Conservation (phyloP, 495 filamentous ascomycete genomes). For the Podospora anserina region DNA sequence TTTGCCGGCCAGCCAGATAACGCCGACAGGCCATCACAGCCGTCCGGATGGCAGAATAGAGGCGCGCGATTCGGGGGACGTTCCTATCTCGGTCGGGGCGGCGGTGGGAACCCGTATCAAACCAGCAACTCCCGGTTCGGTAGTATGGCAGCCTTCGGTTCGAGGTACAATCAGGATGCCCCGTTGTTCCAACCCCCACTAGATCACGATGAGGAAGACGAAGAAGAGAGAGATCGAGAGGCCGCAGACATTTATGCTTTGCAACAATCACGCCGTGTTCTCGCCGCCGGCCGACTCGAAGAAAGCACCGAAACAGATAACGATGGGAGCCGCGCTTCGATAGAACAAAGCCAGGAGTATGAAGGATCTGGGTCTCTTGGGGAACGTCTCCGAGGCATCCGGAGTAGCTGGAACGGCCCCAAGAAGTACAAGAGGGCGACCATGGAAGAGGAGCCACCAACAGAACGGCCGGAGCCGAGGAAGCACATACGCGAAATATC, state of each 20-base stretch:
- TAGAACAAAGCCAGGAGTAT: slow-evolving; percentile 56
- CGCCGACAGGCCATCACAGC: slow-evolving; percentile 38
- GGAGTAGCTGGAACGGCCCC: slow-evolving; percentile 57
- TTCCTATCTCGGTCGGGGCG: slow-evolving; percentile 36
- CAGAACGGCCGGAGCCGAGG: slow-evolving; percentile 47
- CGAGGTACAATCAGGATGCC: slow-evolving; percentile 67
- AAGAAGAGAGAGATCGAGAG: slow-evolving; percentile 85
- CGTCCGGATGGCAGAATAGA: slow-evolving; percentile 35
- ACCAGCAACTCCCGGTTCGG: slow-evolving; percentile 63
- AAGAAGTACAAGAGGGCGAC: slow-evolving; percentile 36
- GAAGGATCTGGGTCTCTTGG: slow-evolving; percentile 37
- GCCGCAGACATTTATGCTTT: slow-evolving; percentile 90
- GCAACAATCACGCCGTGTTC: slow-evolving; percentile 81
- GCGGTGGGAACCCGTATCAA: slow-evolving; percentile 68
- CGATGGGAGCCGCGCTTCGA: slow-evolving; percentile 54
- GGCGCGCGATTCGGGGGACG: slow-evolving; percentile 36
- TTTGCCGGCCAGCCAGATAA: slow-evolving; percentile 58
- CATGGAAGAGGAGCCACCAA: slow-evolving; percentile 22
- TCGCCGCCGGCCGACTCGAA: slow-evolving; percentile 72
- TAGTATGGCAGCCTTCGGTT: slow-evolving; percentile 72
- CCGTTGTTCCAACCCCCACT: slow-evolving; percentile 84
- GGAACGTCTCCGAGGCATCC: slow-evolving; percentile 51
- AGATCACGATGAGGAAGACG: slow-evolving; percentile 87
- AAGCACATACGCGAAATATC: slow-evolving; percentile 29
- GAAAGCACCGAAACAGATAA: slow-evolving; percentile 80